Conservation (phyloP, 805 yeast species). For the Metschnikowia hibisci region DNA sequence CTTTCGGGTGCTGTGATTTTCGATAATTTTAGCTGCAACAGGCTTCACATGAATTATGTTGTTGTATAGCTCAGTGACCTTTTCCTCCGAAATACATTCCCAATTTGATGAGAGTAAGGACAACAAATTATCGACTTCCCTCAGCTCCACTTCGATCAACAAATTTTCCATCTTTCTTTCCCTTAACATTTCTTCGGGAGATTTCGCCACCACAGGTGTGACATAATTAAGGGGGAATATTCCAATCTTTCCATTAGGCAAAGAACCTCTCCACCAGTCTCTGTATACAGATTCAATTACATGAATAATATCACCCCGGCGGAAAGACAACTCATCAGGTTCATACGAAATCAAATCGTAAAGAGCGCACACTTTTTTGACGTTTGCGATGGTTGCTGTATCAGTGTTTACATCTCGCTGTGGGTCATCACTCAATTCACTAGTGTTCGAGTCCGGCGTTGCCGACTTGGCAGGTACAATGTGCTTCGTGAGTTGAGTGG, state of each 20-base stretch:
- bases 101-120: slow-evolving; percentile 45
- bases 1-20: slow-evolving; percentile 69
- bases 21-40: slow-evolving; percentile 68
- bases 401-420: slow-evolving; percentile 1
- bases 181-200: slow-evolving; percentile 52
- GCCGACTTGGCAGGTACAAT: not conserved
- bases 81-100: slow-evolving; percentile 49
- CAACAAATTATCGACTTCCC: slow-evolving; percentile 67
- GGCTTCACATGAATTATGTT: slow-evolving; percentile 70
- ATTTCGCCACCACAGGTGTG: slow-evolving; percentile 64
- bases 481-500: slow-evolving; percentile 12
- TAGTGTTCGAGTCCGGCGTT: not conserved
- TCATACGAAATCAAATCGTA: slow-evolving; percentile 78
- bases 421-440: not conserved
- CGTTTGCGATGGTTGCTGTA: slow-evolving; percentile 38
- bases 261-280: slow-evolving; percentile 94
- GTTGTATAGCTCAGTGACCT: slow-evolving; percentile 68
- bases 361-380: slow-evolving; percentile 74
- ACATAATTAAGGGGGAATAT: slow-evolving; percentile 93
- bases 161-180: slow-evolving; percentile 50
- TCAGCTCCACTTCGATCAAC: slow-evolving; percentile 47
- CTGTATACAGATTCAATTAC: slow-evolving; percentile 84
- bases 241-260: slow-evolving; percentile 71
- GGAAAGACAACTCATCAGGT: slow-evolving; percentile 82
- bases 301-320: slow-evolving; percentile 81